Evolutionary conservation across 2,329 filamentous ascomycete species (phyloP), one percentile per base, ranked within the genome.

Genomic region (Exophiala xenobiotica): DNA sequence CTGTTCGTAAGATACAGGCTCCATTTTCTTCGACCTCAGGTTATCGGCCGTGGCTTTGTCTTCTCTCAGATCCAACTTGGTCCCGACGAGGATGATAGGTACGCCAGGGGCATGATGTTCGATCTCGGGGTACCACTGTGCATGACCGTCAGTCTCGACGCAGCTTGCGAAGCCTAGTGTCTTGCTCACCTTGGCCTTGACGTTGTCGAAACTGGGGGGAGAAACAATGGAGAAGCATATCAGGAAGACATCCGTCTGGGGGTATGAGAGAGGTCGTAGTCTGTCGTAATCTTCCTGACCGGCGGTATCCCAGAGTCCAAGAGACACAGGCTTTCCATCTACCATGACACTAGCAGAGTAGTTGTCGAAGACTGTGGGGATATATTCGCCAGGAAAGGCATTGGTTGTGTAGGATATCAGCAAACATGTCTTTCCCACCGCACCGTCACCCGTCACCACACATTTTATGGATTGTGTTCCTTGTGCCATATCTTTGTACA

Each of bases 261-360:
- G 93, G 74, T 97, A 99, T 35, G 92, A 97, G 55, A 99, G 83
- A 57, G 92, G 92, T 66, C 92, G 86, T 68, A 97, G 79, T 72
- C 92, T 82, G 70, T 97, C 92, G 77, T 97, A 97, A 80, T 97
- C 92, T 76, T 97, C 92, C 78, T 97, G 93, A 67, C 92, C 92
- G 62, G 92, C 92, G 61, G 92, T 99, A 87, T 99, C 92, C 92
- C 93, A 97, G 24, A 99, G 78, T 62, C 92, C 93, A 64, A 99
- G 75, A 73, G 90, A 96, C 75, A 97, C 96, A 55, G 92, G 92
- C 77, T 95, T 95, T 65, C 91, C 90, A 77, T 97, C 93, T 50
- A 97, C 93, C 89, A 96, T 96, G 49, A 99, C 93, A 78, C 90
- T 96, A 60, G 93, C 93, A 29, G 92, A 96, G 78, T 97, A 97